Base-by-base conservation (phyloP, 495 filamentous ascomycete genomes). In the Letharia lupina region DNA sequence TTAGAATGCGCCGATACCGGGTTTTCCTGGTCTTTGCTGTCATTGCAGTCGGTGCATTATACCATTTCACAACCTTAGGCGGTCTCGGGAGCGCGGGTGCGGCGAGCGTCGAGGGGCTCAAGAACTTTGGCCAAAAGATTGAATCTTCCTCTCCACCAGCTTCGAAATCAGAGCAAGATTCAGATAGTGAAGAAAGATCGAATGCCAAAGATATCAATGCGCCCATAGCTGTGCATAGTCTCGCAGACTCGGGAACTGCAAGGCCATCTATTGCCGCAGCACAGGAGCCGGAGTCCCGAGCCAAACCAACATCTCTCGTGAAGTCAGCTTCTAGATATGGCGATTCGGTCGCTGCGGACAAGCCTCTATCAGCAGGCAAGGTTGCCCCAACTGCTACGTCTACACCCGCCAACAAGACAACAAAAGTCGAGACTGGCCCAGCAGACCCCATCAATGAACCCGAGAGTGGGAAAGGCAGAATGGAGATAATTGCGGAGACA, bases 1-100 rank as follows among this genome's bases (percentile, higher is more conserved):
- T 90, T 65, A 88, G 90, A 48, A 75, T 89, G 68, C 87, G 91
- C 61, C 82, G 90, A 76, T 93, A 91, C 71, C 86, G 91, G 63
- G 79, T 87, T 59, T 87, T 90, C 67, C 72, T 92, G 59, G 76
- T 89, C 69, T 87, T 90, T 72, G 86, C 90, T 58, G 81, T 85
- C 61, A 74, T 90, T 59, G 75, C 87, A 60, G 75, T 87, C 40
- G 75, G 91, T 54, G 76, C 86, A 20, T 75, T 93, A 31, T 82
- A 90, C 69, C 84, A 90, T 72, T 87, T 90, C 61, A 78, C 64
- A 31, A 69, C 64, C 18, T 54, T 73, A 63, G 73, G 72, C 57
- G 58, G 70, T 31, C 57, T 72, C 50, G 64, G 71, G 28, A 60
- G 60, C 18, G 66, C 68, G 47, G 48, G 54, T 33, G 61, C 70